Base-by-base conservation (phyloP, 306 rosid genomes). In the Begonia fuchsioides region DNA sequence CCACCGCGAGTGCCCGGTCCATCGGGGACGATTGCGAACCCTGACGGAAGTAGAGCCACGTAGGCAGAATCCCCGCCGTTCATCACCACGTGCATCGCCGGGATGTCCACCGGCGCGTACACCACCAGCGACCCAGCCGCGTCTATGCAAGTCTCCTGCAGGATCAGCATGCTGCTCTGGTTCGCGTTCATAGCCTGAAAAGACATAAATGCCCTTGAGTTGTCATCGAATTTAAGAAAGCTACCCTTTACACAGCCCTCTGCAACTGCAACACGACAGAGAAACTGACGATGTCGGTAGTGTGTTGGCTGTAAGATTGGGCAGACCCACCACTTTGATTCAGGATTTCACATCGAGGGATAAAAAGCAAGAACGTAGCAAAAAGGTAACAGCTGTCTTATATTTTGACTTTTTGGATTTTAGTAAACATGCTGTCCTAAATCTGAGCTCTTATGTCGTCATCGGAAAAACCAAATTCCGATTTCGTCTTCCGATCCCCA, bases 71-170 rank as follows among this genome's bases (percentile, higher is more conserved):
- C 97, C 0, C 97, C 97, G 3, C 97, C 97, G 74, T 76, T 90
- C 97, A 90, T 90, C 5, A 90, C 97, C 1, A 79, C 82, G 45
- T 90, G 97, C 95, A 90, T 90, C 10, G 97, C 97, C 0, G 97
- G 97, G 3, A 84, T 84, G 47, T 90, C 97, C 0, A 90, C 97
- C 3, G 97, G 97, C 68, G 97, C 97, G 82, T 84, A 90, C 48
- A 90, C 97, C 7, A 90, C 95, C 62, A 84, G 86, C 56, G 93
- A 76, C 9, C 97, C 97, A 0, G 87, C 81, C 50, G 81, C 80
- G 72, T 90, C 97, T 39, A 72, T 78, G 80, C 93, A 79, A 0
- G 95, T 90, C 70, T 90, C 97, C 49, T 90, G 97, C 13, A 90
- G 51, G 17, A 90, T 88, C 58, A 88, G 43, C 97, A 88, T 88